Conservation (phyloP, 768 basidiomycete genomes). For the Rhodotorula graminis region DNA sequence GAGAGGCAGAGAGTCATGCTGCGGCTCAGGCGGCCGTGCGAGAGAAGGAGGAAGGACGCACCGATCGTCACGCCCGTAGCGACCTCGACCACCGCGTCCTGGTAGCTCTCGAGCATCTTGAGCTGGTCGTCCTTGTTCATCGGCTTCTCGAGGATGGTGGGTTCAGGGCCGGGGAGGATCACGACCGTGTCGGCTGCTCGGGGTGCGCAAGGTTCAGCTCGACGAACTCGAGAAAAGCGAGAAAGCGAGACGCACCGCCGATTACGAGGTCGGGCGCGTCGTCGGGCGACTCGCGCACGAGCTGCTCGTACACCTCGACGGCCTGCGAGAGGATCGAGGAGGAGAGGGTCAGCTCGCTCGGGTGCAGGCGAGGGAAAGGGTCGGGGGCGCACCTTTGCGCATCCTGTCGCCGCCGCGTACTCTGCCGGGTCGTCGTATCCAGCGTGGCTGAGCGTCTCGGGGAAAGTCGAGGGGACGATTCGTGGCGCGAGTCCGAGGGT, state of each 20-base stretch:
- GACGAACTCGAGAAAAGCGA: too few relatives aligned
- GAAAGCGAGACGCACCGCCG: constrained; percentile 52
- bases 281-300: constrained; percentile 63
- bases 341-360: background rate
- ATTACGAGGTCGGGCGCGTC: constrained; percentile 76
- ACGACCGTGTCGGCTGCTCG: constrained; percentile 86
- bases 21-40: background rate
- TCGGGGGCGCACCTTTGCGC: constrained; percentile 59
- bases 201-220: background rate
- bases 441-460: constrained; percentile 65
- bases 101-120: constrained; percentile 79
- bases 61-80: constrained; percentile 84
- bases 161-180: constrained; percentile 61
- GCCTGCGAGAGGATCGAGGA: constrained; percentile 49
- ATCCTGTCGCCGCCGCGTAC: constrained; percentile 71
- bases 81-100: constrained; percentile 81
- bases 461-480: constrained; percentile 69
- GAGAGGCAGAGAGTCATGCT: background rate
- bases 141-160: constrained; percentile 79
- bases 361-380: too few relatives aligned
- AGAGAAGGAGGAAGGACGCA: constrained; percentile 43
- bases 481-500: constrained; percentile 62
- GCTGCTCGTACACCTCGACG: constrained; percentile 76
- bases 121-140: constrained; percentile 69
- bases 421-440: constrained; percentile 68